Percentiles rank a stretch among this genome's conserved stretches.
phyloP scores from a whole-genome alignment of 2,329 filamentous ascomycete genomes.

The Tolypocladium endophyticum region DNA sequence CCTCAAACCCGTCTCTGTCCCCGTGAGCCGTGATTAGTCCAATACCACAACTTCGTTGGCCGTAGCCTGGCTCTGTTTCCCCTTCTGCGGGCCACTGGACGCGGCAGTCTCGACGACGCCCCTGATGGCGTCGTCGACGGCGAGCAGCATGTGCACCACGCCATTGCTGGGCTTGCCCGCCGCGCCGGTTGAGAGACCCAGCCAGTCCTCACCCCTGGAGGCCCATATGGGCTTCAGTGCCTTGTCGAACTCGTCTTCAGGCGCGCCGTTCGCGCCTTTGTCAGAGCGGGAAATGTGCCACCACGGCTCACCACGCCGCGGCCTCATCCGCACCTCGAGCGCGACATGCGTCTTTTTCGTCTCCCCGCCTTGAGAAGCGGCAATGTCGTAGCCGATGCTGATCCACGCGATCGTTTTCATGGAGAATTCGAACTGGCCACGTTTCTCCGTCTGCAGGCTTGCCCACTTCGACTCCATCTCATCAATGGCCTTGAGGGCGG shows the following conservation, averaged over 20 bases:
- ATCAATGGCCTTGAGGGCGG: slow-evolving; percentile 52
- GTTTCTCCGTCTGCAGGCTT: slow-evolving; percentile 26
- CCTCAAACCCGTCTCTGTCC: neutral
- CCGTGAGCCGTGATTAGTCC: slow-evolving; percentile 1
- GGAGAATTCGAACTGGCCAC: slow-evolving; percentile 39
- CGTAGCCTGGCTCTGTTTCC: neutral
- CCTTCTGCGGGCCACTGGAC: neutral
- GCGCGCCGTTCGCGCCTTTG: slow-evolving; percentile 6
- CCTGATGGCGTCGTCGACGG: slow-evolving; percentile 36
- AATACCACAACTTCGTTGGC: slow-evolving; percentile 5
- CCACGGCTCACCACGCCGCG: slow-evolving; percentile 35
- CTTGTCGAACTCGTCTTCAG: slow-evolving; percentile 23
- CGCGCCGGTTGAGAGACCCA: slow-evolving; percentile 35
- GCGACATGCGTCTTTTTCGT: slow-evolving; percentile 25
- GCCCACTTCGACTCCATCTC: slow-evolving; percentile 47
- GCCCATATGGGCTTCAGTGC: slow-evolving; percentile 36
- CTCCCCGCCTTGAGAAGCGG: slow-evolving; percentile 8
- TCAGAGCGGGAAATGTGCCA: slow-evolving; percentile 38
- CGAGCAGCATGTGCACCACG: slow-evolving; percentile 35
- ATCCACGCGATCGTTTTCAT: slow-evolving; percentile 47
- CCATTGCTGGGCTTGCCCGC: slow-evolving; percentile 28
- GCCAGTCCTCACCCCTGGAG: slow-evolving; percentile 32
- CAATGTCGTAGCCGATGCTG: slow-evolving; percentile 41
- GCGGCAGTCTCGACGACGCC: slow-evolving; percentile 9
- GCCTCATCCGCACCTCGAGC: slow-evolving; percentile 41